Base-by-base conservation (phyloP, 371 early-diverging fungal species). In the Umbelopsis sp. region DNA sequence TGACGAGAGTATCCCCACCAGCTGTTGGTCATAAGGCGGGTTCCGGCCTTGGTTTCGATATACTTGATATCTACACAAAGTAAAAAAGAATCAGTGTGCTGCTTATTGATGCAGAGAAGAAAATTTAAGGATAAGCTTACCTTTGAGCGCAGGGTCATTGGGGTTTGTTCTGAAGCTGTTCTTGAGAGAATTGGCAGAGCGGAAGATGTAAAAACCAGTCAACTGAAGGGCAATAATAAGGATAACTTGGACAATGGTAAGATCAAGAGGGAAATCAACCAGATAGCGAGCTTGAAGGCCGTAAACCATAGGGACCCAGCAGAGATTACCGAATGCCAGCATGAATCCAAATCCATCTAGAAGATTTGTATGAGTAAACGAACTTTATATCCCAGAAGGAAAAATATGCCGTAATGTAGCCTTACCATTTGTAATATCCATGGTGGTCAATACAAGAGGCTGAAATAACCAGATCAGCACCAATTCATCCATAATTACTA, bases 1-100 rank as follows among this genome's bases (percentile, higher is more conserved):
- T 98, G 94, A 48, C 96, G 82, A 10, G 96, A 91, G 29, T 83
- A 81, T 6, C 96, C 97, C 94, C 97, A 97, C 97, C 97, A 98
- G 12, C 98, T 96, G 46, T 85, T 85, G 38, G 89, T 88, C 41
- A 98, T 78, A 66, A 98, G 82, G 67, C 87, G 89, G 52, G 89
- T 86, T 20, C 97, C 97, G 35, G 90, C 71, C 53, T 83, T 79
- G 0, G 97, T 95, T 67, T 90, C 82, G 65, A 97, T 91, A 76
- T 85, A 96, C 78, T 91, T 86, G 35, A 96, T 78, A 75, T 92
- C 86, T 86, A 70, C 50, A 63, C 1, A n/a, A 35, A 29, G 41
- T 35, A 32, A 63, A 10, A 18, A 25, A 37, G 20, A 44, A 46
- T 37, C 32, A 37, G 38, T 37, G 22, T 57, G 24, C 2, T 45